Base-by-base conservation (phyloP, 306 rosid species). In the Fragaria vesca region DNA sequence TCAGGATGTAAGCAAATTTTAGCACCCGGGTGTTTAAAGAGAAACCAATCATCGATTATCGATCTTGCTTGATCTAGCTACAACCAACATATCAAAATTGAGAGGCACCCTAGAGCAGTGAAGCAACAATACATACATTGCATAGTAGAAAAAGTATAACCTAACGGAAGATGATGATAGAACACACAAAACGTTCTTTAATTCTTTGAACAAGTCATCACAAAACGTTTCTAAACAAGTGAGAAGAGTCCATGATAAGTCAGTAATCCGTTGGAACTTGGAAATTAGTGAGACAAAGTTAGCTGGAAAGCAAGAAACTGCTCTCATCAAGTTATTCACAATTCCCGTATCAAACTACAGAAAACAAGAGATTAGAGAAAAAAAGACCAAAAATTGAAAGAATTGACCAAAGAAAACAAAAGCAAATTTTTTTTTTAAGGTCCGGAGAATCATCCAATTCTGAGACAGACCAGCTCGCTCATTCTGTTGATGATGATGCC, bases 261-360 rank as follows among this genome's bases (percentile, higher is more conserved):
- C 66, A 60, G 2, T 60, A 60, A n/a, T 24, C 32, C 34, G 8
- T 30, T 30, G 32, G 32, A 30, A 30, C 32, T 24, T 11, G 66
- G 66, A 61, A 58, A 12, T 26, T 13, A 5, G 36, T 13, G 4
- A 13, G 28, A 28, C 0, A 26, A 60, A 61, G 4, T 12, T 28
- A 12, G 20, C 67, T 3, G 40, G 36, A 24, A 21, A 24, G 40
- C 67, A 61, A 61, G 67, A 61, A 26, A 61, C 8, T 12, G 71
- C 79, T 78, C 85, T 78, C 81, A 60, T 48, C 81, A 69, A 40
- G 78, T 60, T 60, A 87, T 91, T 81, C 86, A 85, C 91, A 87
- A 57, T 81, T 88, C 77, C 87, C 78, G 84, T 80, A 62, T 79
- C 65, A 83, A 80, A 65, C 4, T 71, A 38, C 46, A 48, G 3